Percentiles rank a stretch among this genome's conserved stretches.
Evolutionary conservation across 345 rosid species (phyloP).

Genomic region (Erucastrum elatum): DNA sequence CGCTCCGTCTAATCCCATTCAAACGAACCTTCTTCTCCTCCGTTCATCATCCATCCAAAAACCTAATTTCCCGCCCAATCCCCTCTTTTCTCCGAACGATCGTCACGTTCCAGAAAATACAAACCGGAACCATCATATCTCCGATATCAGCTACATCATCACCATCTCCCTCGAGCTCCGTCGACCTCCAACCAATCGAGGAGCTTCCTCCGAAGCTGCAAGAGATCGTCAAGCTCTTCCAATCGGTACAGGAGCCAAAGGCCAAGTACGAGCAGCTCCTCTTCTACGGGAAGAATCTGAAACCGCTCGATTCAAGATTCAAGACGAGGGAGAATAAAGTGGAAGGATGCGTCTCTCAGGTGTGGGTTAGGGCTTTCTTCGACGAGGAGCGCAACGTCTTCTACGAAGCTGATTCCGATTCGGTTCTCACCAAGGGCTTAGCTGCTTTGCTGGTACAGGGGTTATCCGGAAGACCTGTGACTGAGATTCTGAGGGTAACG

Average conservation of each 20-base stretch:
- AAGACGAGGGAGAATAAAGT: slow-evolving; percentile 84
- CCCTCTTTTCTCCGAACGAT: slow-evolving; percentile 40
- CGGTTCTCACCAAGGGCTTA: slow-evolving; percentile 77
- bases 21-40: slow-evolving; percentile 1
- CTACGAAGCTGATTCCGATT: slow-evolving; percentile 92
- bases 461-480: slow-evolving; percentile 71
- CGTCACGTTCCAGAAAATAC: slow-evolving; percentile 47
- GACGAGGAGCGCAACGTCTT: slow-evolving; percentile 61
- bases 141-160: slow-evolving; percentile 38
- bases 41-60: slow-evolving; percentile 33
- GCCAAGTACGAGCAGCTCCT: slow-evolving; percentile 85
- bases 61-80: slow-evolving; percentile 30
- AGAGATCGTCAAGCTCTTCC: slow-evolving; percentile 78
- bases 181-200: slow-evolving; percentile 61
- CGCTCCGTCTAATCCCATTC: slow-evolving; percentile 21
- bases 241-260: slow-evolving; percentile 70
- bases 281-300: slow-evolving; percentile 74
- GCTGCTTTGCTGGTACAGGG: slow-evolving; percentile 92
- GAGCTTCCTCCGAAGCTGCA: slow-evolving; percentile 89
- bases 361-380: slow-evolving; percentile 89
- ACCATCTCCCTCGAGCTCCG: slow-evolving; percentile 44
- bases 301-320: slow-evolving; percentile 66
- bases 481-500: slow-evolving; percentile 67
- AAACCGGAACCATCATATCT: slow-evolving; percentile 26
- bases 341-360: slow-evolving; percentile 91